phyloP scores from a whole-genome alignment of 1,284 basidiomycete species.

The Fomitopsis palustris region DNA sequence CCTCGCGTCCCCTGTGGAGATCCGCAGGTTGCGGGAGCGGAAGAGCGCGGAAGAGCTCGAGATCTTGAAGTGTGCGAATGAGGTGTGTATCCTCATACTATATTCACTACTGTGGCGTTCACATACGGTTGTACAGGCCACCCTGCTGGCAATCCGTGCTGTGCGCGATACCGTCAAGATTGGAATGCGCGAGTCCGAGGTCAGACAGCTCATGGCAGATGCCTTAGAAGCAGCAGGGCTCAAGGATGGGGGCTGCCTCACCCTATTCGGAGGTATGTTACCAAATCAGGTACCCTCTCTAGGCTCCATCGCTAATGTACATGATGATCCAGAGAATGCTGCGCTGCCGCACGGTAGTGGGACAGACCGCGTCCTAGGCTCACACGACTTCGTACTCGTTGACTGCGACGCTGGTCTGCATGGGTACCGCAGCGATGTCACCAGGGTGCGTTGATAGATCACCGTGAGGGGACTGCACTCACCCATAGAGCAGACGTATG shows the following conservation, averaged over 20 bases:
- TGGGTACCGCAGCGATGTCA: constrained; percentile 77
- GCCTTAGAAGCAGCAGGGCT: constrained; percentile 61
- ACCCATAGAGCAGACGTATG: constrained; percentile 55
- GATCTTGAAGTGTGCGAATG: constrained; percentile 76
- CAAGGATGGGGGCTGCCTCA: constrained; percentile 52
- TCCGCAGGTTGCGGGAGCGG: constrained; percentile 66
- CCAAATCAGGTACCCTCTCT: background rate
- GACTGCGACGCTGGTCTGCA: constrained; percentile 71
- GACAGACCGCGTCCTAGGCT: constrained; percentile 55
- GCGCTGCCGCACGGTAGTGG: constrained; percentile 83
- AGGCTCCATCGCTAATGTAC: background rate
- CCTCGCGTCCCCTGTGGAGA: constrained; percentile 45
- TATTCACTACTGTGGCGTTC: background rate
- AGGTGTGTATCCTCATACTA: constrained; percentile 41
- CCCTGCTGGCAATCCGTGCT: constrained; percentile 68
- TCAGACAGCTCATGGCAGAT: constrained; percentile 47
- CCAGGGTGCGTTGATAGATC: constrained; percentile 49
- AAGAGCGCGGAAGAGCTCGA: constrained; percentile 72
- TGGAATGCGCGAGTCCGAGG: constrained; percentile 76
- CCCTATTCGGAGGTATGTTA: constrained; percentile 73
- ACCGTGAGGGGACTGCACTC: background rate
- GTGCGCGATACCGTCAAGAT: constrained; percentile 61
- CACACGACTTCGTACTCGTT: constrained; percentile 71
- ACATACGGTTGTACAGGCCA: constrained; percentile 44
- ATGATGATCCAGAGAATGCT: constrained; percentile 60